Percentiles rank a stretch among this genome's conserved stretches.
phyloP scores from a whole-genome alignment of 1,284 basidiomycete species.

The Puccinia triticina region DNA sequence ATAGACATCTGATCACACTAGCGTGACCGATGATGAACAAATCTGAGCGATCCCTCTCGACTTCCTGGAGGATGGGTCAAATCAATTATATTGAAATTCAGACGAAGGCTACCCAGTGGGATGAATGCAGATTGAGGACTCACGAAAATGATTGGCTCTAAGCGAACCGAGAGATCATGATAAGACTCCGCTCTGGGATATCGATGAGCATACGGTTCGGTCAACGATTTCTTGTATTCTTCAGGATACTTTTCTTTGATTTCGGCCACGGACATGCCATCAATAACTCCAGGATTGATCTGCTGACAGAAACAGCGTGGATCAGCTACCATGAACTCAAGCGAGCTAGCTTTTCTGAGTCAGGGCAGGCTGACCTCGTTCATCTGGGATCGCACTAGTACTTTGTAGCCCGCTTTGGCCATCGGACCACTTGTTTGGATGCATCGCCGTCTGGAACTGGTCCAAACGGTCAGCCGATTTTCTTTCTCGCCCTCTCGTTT shows the following conservation, averaged over 20 bases:
- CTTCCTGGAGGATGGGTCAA: constrained; percentile 61
- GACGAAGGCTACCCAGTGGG: constrained; percentile 66
- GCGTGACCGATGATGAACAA: constrained; percentile 75
- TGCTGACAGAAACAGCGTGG: constrained; percentile 63
- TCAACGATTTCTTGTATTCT: constrained; percentile 88
- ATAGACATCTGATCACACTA: constrained; percentile 93
- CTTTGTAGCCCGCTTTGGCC: constrained; percentile 50
- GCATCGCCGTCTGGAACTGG: constrained; percentile 85
- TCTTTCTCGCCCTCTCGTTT: constrained; percentile 52
- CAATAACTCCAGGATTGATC: constrained; percentile 92
- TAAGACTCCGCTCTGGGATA: constrained; percentile 71
- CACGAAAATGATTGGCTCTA: constrained; percentile 78
- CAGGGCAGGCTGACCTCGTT: constrained; percentile 33
- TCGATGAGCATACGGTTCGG: constrained; percentile 71
- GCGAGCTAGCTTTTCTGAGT: neutral
- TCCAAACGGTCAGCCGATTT: constrained; percentile 71
- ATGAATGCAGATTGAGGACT: neutral
- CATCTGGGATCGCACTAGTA: constrained; percentile 48
- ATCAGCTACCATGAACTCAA: neutral
- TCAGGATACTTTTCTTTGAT: constrained; percentile 86
- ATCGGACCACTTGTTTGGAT: constrained; percentile 78
- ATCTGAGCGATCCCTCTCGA: constrained; percentile 47
- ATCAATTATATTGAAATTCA: constrained; percentile 64
- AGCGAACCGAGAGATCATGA: constrained; percentile 69
- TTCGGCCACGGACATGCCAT: constrained; percentile 87